Evolutionary conservation across 1,284 basidiomycete species (phyloP).

Genomic region (Moniliella sp.): DNA sequence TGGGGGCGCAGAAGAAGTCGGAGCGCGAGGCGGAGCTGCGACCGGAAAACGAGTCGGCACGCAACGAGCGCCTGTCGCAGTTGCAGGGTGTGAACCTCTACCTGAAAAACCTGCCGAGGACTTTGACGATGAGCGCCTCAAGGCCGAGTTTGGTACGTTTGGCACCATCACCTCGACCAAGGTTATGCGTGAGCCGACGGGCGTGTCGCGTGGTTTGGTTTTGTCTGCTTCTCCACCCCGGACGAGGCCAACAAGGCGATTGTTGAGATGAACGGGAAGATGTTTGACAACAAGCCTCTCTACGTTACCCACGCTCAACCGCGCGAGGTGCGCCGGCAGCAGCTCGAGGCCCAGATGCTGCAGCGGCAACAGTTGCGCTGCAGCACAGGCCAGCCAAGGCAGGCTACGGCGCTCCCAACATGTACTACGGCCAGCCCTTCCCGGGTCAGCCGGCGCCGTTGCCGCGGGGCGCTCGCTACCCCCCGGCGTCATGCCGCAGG

Average conservation of each 20-base stretch:
- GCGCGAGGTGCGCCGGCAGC: conserved; percentile 90
- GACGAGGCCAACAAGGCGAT: conserved; percentile 99
- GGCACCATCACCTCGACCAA: conserved; percentile 94
- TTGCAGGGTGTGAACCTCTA: conserved; percentile 98
- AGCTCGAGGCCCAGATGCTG: conserved; percentile 68
- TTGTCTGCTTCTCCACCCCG: conserved; percentile 93
- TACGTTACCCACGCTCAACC: conserved; percentile 97
- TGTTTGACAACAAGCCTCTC: conserved; percentile 92
- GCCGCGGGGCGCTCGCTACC: conserved; percentile 28
- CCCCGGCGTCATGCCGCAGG: conserved; percentile 33
- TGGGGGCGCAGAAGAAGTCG: conserved; percentile 94
- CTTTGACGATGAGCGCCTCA: conserved; percentile 33
- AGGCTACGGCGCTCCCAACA: conserved; percentile 24
- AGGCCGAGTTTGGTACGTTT: conserved; percentile 68
- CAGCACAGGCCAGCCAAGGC: conserved; percentile 29
- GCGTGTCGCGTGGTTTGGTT: conserved; percentile 85
- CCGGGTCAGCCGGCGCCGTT: conserved; percentile 19
- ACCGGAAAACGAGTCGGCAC: conserved; percentile 71
- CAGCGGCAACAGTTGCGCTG: conserved; percentile 34
- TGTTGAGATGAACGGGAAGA: conserved; percentile 99
- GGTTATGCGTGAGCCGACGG: conserved; percentile 74
- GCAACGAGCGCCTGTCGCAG: conserved; percentile 92
- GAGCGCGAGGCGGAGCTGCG: conserved; percentile 95
- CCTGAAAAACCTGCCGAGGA: conserved; percentile 61
- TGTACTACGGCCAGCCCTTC: conserved; percentile 34